Evolutionary conservation across 2,329 filamentous ascomycete species (phyloP).

Genomic region (Paecilomyces sp.): DNA sequence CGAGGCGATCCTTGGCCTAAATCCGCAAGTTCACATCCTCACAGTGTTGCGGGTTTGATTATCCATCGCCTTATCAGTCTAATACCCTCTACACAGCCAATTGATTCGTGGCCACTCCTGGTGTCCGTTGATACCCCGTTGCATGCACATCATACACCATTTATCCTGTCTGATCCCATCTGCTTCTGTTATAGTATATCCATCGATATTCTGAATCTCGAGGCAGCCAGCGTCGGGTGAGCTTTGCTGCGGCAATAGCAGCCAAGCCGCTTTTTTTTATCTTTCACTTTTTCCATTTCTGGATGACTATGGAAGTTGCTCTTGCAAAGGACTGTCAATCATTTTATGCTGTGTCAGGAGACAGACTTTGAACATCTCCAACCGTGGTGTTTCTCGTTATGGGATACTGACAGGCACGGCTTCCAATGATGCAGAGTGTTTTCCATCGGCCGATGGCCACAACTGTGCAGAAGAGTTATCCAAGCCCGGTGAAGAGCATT

Average conservation of each 20-base stretch:
- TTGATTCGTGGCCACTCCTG: neutral
- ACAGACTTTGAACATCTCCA: neutral
- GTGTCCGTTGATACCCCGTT: neutral
- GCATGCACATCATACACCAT: neutral
- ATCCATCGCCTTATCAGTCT: neutral
- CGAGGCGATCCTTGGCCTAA: neutral
- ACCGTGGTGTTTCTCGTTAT: neutral
- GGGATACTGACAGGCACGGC: slow-evolving; percentile 5
- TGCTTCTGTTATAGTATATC: neutral
- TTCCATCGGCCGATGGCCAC: slow-evolving; percentile 25
- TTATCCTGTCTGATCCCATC: neutral
- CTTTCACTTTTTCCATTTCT: neutral
- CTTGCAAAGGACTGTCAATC: neutral
- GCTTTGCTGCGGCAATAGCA: neutral
- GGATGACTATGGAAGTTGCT: neutral
- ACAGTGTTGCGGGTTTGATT: neutral
- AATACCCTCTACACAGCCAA: neutral
- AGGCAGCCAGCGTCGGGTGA: neutral
- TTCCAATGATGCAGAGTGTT: slow-evolving; percentile 29
- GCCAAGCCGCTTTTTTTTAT: neutral
- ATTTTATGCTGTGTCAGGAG: neutral
- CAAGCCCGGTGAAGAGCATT: slow-evolving; percentile 14
- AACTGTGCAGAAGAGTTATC: slow-evolving; percentile 18
- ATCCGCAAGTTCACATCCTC: neutral
- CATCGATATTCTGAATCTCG: neutral